Base-by-base conservation (phyloP, 192 early-diverging fungal genomes). In the Entrophospora sp. region DNA sequence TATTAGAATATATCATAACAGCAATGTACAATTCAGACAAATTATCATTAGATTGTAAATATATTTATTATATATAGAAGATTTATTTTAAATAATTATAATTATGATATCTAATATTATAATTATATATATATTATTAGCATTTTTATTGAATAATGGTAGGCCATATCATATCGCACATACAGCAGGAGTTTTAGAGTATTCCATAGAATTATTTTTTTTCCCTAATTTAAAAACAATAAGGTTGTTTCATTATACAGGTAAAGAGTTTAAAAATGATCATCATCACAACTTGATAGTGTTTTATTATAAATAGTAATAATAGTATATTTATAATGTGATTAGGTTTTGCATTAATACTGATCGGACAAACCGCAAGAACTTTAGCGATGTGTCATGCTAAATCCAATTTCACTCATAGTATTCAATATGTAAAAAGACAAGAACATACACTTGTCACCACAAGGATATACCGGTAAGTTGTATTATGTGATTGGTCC, bases 351-450 rank as follows among this genome's bases (percentile, higher is more conserved):
- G 25, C 76, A 3, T 24, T 83, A 8, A 74, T 91, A 8, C 40
- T 90, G n/a, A 60, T 80, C 0, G 88, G 89, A 0, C 96, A 98
- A 73, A 20, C 61, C 14, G 80, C 87, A 30, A 81, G 96, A 6
- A 89, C 90, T 8, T 66, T 86, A 36, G 94, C 93, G 13, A 95
- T 96, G 93, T 74, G 92, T 36, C 91, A 88, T n/a, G 93, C 94
- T 13, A 89, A 87, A 55, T 76, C 81, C 13, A 98, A 95, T 74
- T 92, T 92, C 67, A 85, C 83, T 44, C 96, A 98, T 69, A 74
- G 84, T 31, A 85, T 98, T 22, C 84, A 84, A 30, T 81, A 84
- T 48, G 71, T 80, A 18, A 91, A 90, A 67, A 79, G 79, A 36
- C 61, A 65, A 3, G 78, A 85, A 46, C 96, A 98, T 73, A 74